phyloP scores from a whole-genome alignment of 208 protist genomes.

The Leishmania arabica region DNA sequence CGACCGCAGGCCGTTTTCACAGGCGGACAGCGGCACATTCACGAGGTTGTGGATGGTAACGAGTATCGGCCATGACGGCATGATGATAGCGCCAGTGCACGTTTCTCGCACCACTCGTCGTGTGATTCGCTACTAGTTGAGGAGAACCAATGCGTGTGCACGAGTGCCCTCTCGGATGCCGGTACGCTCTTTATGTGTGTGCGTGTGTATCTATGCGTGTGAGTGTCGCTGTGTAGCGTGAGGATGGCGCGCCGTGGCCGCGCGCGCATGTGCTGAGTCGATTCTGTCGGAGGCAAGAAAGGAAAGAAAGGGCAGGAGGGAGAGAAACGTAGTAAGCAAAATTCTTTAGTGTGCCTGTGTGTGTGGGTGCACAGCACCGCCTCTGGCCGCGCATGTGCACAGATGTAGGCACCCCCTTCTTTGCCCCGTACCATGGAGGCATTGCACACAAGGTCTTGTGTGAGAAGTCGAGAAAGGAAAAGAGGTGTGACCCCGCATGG shows the following conservation, averaged over 20 bases:
- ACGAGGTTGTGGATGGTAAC: slow-evolving; percentile 81
- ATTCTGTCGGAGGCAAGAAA: not conserved
- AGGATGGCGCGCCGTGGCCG: slow-evolving; percentile 3
- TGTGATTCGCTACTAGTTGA: not conserved
- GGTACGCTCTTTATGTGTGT: not conserved
- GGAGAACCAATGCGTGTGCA: not conserved
- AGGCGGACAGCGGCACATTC: slow-evolving; percentile 59
- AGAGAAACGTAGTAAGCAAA: not conserved
- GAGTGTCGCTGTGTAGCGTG: slow-evolving; percentile 1
- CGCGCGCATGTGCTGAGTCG: slow-evolving; percentile 3
- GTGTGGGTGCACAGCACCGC: not conserved
- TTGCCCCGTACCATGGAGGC: not conserved
- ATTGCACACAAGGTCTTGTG: not conserved
- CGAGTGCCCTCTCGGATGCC: not conserved
- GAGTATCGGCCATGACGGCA: slow-evolving; percentile 49
- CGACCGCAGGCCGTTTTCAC: slow-evolving; percentile 35
- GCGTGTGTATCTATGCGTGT: not conserved
- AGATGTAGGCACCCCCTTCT: not conserved
- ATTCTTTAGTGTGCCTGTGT: not conserved
- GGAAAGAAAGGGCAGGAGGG: not conserved
- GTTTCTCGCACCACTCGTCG: not conserved
- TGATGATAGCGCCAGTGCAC: slow-evolving; percentile 13
- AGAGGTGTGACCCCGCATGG: not conserved
- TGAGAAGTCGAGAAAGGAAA: slow-evolving; percentile 3
- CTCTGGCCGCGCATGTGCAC: not conserved